A percentile compares a stretch with the other conserved stretches of the same genome.
These are phyloP conservation scores for Fusarium humuli DNA, from an alignment of 2,329 filamentous ascomycete genomes.

Conservation along the genomic window DNA sequence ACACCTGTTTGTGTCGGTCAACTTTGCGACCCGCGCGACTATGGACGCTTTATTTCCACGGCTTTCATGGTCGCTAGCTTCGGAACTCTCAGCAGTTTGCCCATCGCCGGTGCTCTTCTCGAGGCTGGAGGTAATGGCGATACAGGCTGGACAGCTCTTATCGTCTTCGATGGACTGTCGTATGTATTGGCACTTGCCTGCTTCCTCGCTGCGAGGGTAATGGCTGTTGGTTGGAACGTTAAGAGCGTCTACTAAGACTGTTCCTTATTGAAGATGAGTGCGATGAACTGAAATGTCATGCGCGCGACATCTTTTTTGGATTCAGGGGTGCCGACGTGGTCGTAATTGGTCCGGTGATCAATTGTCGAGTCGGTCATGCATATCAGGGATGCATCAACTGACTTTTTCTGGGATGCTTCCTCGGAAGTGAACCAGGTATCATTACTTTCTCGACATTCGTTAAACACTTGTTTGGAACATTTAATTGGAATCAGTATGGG, in stretches of 20 bases:
- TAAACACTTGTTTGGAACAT: background rate
- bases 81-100: conserved; percentile 65
- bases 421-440: conserved; percentile 10
- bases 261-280: background rate
- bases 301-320: background rate
- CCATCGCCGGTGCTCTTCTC: conserved; percentile 57
- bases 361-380: conserved; percentile 7
- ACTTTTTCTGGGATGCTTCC: conserved; percentile 5
- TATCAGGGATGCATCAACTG: conserved; percentile 23
- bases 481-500: background rate
- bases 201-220: conserved; percentile 33
- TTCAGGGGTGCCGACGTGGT: background rate
- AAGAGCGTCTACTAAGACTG: conserved; percentile 30
- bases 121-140: conserved; percentile 45
- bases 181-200: conserved; percentile 37
- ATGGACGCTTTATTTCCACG: conserved; percentile 80
- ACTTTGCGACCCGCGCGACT: conserved; percentile 79
- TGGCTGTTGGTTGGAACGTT: conserved; percentile 36
- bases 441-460: background rate
- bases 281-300: conserved; percentile 27
- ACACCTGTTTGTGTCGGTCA: conserved; percentile 85
- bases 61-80: conserved; percentile 83
- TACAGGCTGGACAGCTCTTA: conserved; percentile 53
- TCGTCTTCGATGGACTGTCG: conserved; percentile 53
- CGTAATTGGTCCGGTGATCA: conserved; percentile 24